phyloP scores from a whole-genome alignment of 2,329 filamentous ascomycete species.

The Colletotrichum salicis region DNA sequence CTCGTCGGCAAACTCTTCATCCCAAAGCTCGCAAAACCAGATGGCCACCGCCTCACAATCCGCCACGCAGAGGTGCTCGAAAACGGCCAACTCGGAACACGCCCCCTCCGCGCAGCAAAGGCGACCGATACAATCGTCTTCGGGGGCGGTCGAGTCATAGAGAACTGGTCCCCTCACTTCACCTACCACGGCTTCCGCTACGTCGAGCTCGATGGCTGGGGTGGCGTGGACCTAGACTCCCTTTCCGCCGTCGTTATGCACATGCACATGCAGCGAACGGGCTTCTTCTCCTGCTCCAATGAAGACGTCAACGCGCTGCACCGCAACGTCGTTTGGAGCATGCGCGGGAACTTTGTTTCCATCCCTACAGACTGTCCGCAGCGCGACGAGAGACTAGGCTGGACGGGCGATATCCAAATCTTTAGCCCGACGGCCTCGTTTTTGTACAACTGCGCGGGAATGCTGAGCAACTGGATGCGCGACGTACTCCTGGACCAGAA shows the following conservation, averaged over 20 bases:
- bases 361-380: slow-evolving; percentile 69
- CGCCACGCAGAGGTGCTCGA: slow-evolving; percentile 68
- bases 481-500: slow-evolving; percentile 51
- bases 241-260: slow-evolving; percentile 53
- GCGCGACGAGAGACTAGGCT: slow-evolving; percentile 63
- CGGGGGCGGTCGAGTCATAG: slow-evolving; percentile 32
- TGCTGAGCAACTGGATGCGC: slow-evolving; percentile 60
- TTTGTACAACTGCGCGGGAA: slow-evolving; percentile 62
- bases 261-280: slow-evolving; percentile 61
- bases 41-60: slow-evolving; percentile 56
- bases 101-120: slow-evolving; percentile 56
- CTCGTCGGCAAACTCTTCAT: slow-evolving; percentile 62
- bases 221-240: slow-evolving; percentile 31
- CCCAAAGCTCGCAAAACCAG: slow-evolving; percentile 42
- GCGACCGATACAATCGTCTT: slow-evolving; percentile 52
- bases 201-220: slow-evolving; percentile 58
- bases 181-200: slow-evolving; percentile 67
- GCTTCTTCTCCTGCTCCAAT: slow-evolving; percentile 64
- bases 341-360: slow-evolving; percentile 67
- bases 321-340: slow-evolving; percentile 64
- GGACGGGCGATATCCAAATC: slow-evolving; percentile 62
- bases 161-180: slow-evolving; percentile 56
- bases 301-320: slow-evolving; percentile 62
- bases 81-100: slow-evolving; percentile 51
- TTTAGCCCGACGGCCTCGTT: slow-evolving; percentile 63